These are phyloP conservation scores for Albifimbria verrucaria DNA, from an alignment of 2,329 filamentous ascomycete species.

Conservation along the genomic window DNA sequence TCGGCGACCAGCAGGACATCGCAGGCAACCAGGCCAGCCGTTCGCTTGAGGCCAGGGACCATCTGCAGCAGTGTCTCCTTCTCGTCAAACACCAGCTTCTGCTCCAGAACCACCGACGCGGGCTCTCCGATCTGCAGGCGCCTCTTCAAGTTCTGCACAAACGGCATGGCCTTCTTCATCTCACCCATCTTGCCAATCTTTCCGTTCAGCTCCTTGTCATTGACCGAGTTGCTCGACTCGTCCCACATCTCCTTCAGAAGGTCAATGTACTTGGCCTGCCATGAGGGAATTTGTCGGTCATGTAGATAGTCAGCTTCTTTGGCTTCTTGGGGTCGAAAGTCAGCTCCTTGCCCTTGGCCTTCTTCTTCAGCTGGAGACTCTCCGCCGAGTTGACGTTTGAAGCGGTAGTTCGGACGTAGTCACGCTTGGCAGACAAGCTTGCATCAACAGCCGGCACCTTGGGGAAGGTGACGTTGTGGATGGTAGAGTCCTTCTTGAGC, in stretches of 20 bases:
- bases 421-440: constrained; percentile 70
- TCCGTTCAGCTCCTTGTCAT: constrained; percentile 78
- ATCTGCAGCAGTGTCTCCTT: constrained; percentile 71
- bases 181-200: constrained; percentile 79
- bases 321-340: constrained; percentile 86
- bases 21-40: constrained; percentile 64
- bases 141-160: constrained; percentile 84
- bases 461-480: constrained; percentile 66
- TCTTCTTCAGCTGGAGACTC: constrained; percentile 77
- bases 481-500: constrained; percentile 68
- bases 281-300: constrained; percentile 78
- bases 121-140: constrained; percentile 70
- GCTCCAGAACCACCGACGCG: constrained; percentile 68
- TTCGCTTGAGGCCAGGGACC: constrained; percentile 74
- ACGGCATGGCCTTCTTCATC: constrained; percentile 98
- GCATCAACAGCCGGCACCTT: constrained; percentile 62
- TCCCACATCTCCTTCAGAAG: constrained; percentile 72
- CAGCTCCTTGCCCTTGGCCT: constrained; percentile 85
- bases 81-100: constrained; percentile 87
- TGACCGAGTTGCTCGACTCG: constrained; percentile 54
- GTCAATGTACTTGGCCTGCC: constrained; percentile 90
- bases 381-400: constrained; percentile 80
- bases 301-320: constrained; percentile 87
- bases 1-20: constrained; percentile 71
- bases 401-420: constrained; percentile 74